phyloP scores from a whole-genome alignment of 805 yeast species.

The Lachancea cidri region DNA sequence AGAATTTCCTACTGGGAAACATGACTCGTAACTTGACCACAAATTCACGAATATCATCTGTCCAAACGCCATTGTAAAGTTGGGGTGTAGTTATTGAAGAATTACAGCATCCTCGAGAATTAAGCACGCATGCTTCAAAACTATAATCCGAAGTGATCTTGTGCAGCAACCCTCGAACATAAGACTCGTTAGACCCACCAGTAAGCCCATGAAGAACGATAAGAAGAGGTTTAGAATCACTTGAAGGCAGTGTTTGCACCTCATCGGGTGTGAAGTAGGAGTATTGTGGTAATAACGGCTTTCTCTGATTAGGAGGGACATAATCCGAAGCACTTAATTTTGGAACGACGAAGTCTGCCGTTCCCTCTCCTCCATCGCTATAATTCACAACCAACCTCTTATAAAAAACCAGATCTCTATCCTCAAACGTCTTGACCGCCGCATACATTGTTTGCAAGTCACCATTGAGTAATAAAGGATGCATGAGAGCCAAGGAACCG shows the following conservation, averaged over 20 bases:
- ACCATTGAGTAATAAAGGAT: slow-evolving; percentile 59
- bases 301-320: slow-evolving; percentile 36
- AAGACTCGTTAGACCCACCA: slow-evolving; percentile 81
- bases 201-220: slow-evolving; percentile 71
- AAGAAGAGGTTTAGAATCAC: slow-evolving; percentile 50
- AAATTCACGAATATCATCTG: slow-evolving; percentile 59
- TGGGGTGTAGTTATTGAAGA: slow-evolving; percentile 63
- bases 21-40: slow-evolving; percentile 44
- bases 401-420: slow-evolving; percentile 50
- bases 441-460: slow-evolving; percentile 67
- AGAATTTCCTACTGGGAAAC: slow-evolving; percentile 62
- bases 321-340: slow-evolving; percentile 22
- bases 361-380: slow-evolving; percentile 60
- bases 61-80: slow-evolving; percentile 66
- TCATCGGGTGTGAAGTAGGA: slow-evolving; percentile 38
- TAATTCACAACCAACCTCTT: slow-evolving; percentile 52
- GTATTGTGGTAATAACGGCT: slow-evolving; percentile 19
- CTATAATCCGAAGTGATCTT: slow-evolving; percentile 32
- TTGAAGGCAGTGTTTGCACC: slow-evolving; percentile 29
- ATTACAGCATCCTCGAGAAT: slow-evolving; percentile 72
- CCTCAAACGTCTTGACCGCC: slow-evolving; percentile 41
- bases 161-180: slow-evolving; percentile 56
- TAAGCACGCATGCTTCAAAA: slow-evolving; percentile 66
- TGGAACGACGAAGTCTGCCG: slow-evolving; percentile 61
- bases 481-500: slow-evolving; percentile 43